Evolutionary conservation across 169 alveolate genomes (phyloP).

Genomic region (Cryptosporidium canis): DNA sequence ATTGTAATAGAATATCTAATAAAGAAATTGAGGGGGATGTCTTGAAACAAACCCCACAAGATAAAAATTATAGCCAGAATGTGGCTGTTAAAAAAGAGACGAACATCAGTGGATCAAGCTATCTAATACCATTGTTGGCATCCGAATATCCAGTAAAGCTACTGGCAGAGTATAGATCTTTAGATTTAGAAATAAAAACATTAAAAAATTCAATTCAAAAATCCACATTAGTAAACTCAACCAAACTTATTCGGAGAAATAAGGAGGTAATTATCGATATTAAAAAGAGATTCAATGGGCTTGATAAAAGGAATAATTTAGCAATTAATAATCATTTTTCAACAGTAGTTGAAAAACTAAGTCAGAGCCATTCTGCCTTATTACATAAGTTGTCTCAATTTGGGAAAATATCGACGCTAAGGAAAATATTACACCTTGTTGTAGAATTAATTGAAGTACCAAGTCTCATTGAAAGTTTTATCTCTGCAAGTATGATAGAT

Average conservation of each 20-base stretch:
- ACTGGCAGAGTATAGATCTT: neutral
- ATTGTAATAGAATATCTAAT: neutral
- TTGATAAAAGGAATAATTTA: neutral
- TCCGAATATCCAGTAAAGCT: slow-evolving; percentile 38
- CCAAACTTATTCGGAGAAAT: slow-evolving; percentile 18
- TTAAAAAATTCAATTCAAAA: neutral
- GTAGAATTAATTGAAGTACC: slow-evolving; percentile 49
- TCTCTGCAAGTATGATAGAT: slow-evolving; percentile 45
- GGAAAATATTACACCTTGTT: neutral
- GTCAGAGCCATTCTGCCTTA: neutral
- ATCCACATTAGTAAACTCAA: slow-evolving; percentile 16
- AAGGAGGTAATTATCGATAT: slow-evolving; percentile 4
- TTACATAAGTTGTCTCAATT: neutral
- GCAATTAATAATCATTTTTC: neutral
- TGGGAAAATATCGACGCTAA: neutral
- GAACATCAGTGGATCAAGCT: neutral
- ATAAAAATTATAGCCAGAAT: neutral
- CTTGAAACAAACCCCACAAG: neutral
- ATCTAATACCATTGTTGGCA: slow-evolving; percentile 26
- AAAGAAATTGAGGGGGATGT: neutral
- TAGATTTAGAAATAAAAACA: slow-evolving; percentile 6
- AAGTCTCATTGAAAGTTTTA: slow-evolving; percentile 2
- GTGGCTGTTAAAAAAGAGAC: neutral
- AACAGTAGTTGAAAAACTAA: neutral
- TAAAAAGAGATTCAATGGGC: neutral